Evolutionary conservation across 108 stramenopile genomes (phyloP), one percentile per base, ranked within the genome.

Genomic region (Nitzschia palea): DNA sequence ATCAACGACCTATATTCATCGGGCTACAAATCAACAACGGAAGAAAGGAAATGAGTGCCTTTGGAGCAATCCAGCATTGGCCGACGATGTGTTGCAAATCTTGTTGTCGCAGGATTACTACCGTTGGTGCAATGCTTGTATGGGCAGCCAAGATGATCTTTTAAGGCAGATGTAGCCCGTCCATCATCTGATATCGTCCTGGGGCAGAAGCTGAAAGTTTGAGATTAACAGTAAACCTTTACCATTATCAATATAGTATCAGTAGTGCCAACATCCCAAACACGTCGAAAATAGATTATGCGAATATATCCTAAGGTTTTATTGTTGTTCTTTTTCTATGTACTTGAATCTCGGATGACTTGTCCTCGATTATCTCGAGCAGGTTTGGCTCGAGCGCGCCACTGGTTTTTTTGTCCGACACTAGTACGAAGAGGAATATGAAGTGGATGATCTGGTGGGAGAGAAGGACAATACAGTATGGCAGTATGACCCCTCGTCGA

Each of bases 361-460:
- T 79, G 77, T 44, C 82, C 82, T 17, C 78, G 23, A 28, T 76
- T 25, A 54, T 83, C 82, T 20, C 78, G 53, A 26, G 28, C 51
- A n/a, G 74, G 22, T 45, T 83, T 83, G 3, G 53, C 44, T 37
- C 70, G 51, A 3, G 26, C 14, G 12, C 18, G 67, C 82, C 82
- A 83, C 9, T 34, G 26, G 37, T 70, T 74, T 34, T 73, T 65
- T 58, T 80, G 71, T 44, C 67, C 74, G 10, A 73, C 74, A 67
- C 78, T 80, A 2, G 82, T 77, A 51, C 78, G 62, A 1, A 78
- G 67, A 15, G 64, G n/a, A 27, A 83, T 54, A 44, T 76, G 70
- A 0, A 58, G 22, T 8, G 70, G 53, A 53, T 74, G 70, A 35
- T 76, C 80, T 2, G 23, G 18, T 3, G 65, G 59, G 36, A 76